phyloP scores from a whole-genome alignment of 257 asterid genomes.

The Fraxinus quadrangulata region DNA sequence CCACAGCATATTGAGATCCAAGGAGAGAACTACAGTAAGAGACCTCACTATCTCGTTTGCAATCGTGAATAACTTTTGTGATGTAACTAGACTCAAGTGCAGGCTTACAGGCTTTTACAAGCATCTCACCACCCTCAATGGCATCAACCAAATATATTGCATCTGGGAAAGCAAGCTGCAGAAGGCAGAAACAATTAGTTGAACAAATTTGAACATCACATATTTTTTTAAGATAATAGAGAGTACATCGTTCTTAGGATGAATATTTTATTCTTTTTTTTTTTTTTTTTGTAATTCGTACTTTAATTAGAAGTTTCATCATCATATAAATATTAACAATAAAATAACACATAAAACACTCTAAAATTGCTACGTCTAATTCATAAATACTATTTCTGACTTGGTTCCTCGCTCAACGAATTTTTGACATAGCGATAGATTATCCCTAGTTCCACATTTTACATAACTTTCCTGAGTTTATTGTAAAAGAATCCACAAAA shows the following conservation, averaged over 20 bases:
- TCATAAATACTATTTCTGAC: not conserved
- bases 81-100: conserved; percentile 90
- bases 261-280: not conserved
- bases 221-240: not conserved
- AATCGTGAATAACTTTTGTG: conserved; percentile 97
- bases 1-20: conserved; percentile 23
- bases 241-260: not conserved
- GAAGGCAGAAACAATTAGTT: conserved; percentile 20
- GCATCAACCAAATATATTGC: conserved; percentile 97
- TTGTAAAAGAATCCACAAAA: not conserved
- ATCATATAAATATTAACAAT: not conserved
- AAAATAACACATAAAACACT: not conserved
- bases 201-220: not conserved
- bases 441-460: not conserved
- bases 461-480: not conserved
- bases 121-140: conserved; percentile 82
- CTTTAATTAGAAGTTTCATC: not conserved
- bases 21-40: conserved; percentile 43
- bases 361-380: not conserved
- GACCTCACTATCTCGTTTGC: conserved; percentile 99
- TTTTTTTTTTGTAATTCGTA: not conserved
- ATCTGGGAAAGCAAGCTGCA: conserved; percentile 89
- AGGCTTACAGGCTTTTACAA: conserved; percentile 94
- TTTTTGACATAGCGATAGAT: not conserved
- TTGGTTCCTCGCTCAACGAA: not conserved